Percentiles rank a stretch among this genome's conserved stretches.
phyloP scores from a whole-genome alignment of 495 filamentous ascomycete species.

The Daldinia bambusicola region DNA sequence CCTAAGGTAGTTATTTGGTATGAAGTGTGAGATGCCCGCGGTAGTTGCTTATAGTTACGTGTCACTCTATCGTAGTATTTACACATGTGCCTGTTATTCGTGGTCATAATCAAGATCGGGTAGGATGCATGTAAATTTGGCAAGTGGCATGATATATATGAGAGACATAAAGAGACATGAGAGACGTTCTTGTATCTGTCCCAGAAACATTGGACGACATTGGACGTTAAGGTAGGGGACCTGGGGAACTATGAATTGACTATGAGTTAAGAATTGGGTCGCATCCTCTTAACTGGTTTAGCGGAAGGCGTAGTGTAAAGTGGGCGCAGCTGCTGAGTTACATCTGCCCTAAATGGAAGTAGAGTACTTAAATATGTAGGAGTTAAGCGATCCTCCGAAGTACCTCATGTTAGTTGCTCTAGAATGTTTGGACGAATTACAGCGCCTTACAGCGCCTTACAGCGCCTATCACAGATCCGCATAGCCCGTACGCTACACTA shows the following conservation, averaged over 20 bases:
- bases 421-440: too few species aligned
- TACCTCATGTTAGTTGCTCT: conserved; percentile 25
- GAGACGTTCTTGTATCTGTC: neutral
- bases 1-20: neutral
- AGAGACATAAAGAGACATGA: neutral
- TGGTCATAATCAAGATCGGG: neutral
- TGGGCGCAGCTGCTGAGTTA: conserved; percentile 44
- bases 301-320: conserved; percentile 38
- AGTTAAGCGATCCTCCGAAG: conserved; percentile 33
- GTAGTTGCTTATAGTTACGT: too few species aligned
- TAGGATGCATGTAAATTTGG: conserved; percentile 6
- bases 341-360: conserved; percentile 33
- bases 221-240: neutral
- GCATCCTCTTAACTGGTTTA: conserved; percentile 37
- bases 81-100: conserved; percentile 1
- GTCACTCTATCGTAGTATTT: neutral
- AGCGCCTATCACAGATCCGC: too few species aligned
- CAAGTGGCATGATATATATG: conserved; percentile 1
- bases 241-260: neutral
- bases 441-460: too few species aligned
- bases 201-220: neutral
- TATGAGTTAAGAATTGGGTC: conserved; percentile 15
- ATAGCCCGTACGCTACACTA: too few species aligned
- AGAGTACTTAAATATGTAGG: conserved; percentile 32
- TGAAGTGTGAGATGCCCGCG: neutral